Evolutionary conservation across 108 stramenopile species (phyloP), one percentile per base, ranked within the genome.

Genomic region (Skeletonema tropicum): DNA sequence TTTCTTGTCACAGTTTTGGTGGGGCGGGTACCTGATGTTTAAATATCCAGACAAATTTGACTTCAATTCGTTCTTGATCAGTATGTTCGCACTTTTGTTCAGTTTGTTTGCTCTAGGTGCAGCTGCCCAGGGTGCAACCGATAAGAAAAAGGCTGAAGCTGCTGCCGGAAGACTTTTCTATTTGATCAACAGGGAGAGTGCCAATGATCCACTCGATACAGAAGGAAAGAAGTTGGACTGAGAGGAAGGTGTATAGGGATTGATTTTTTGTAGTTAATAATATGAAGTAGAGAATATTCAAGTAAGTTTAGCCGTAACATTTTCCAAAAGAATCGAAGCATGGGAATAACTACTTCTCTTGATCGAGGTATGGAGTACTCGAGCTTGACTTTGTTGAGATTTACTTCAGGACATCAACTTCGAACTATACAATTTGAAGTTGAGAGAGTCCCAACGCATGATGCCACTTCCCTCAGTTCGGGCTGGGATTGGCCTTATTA

Each of bases 81-180:
- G 88, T 15, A 91, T 90, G 60, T 92, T 96, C 57, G 64, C 93
- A 0, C 59, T 94, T 14, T 60, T 96, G 13, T 90, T 96, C 75
- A 81, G 85, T 9, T 60, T 92, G 49, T 90, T 90, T 68, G 91
- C 89, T 6, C 66, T 96, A 15, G 95, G 92, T 6, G 71, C 82
- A 2, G 95, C 95, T 11, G 79, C 89, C 5, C 85, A 90, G 57
- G 92, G 90, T 42, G 65, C 86, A 11, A 57, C 83, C 3, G 94
- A 95, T 73, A 81, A 76, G 41, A 80, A 86, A 33, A 88, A 91
- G 71, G 86, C 83, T 25, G 79, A 88, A 38, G 73, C 71, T 19
- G 88, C 88, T 38, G 87, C 87, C 13, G 79, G 79, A 5, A 82
- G 94, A n/a, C 82, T 92, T 26, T 92, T 95, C 31, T 80, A 88